These are phyloP conservation scores for Lunularia cruciata DNA, from an alignment of 225 moss, liverwort and hornwort species.

Conservation along the genomic window DNA sequence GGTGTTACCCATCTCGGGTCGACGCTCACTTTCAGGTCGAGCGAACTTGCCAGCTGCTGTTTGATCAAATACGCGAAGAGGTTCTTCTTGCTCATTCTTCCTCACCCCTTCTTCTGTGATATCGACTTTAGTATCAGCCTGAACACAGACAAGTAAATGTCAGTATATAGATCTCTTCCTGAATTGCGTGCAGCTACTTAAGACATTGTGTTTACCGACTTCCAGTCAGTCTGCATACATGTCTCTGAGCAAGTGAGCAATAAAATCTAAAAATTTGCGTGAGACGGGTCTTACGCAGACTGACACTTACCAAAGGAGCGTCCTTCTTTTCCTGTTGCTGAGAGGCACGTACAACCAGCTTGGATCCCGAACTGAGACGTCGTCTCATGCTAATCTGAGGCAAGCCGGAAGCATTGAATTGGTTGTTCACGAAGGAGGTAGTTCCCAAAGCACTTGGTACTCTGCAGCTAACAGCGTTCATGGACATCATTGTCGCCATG, in stretches of 20 bases:
- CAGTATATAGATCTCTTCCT: too few relatives aligned
- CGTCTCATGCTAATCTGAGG: slow-evolving; percentile 21
- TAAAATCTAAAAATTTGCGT: too few relatives aligned
- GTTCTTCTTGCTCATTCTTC: slow-evolving; percentile 56
- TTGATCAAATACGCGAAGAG: slow-evolving; percentile 39
- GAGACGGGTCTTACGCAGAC: too few relatives aligned
- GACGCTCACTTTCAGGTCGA: slow-evolving; percentile 64
- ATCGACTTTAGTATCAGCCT: slow-evolving; percentile 59
- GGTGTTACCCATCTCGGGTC: slow-evolving; percentile 70
- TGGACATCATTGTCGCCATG: too few relatives aligned
- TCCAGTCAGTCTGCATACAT: too few relatives aligned
- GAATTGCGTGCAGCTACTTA: too few relatives aligned
- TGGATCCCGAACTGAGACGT: not conserved
- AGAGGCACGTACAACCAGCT: slow-evolving; percentile 24
- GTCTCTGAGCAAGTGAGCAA: too few relatives aligned
- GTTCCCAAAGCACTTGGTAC: too few relatives aligned
- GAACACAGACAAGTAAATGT: too few relatives aligned
- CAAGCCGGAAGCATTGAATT: slow-evolving; percentile 23
- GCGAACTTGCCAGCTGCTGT: slow-evolving; percentile 55
- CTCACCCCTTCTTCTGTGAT: slow-evolving; percentile 33
- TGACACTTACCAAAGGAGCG: slow-evolving; percentile 32
- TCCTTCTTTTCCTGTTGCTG: slow-evolving; percentile 24
- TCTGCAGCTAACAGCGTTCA: too few relatives aligned
- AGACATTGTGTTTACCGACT: too few relatives aligned
- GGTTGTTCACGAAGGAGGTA: too few relatives aligned